Evolutionary conservation across 352 stramenopile species (phyloP).

Genomic region (Phytopythium aichiense): DNA sequence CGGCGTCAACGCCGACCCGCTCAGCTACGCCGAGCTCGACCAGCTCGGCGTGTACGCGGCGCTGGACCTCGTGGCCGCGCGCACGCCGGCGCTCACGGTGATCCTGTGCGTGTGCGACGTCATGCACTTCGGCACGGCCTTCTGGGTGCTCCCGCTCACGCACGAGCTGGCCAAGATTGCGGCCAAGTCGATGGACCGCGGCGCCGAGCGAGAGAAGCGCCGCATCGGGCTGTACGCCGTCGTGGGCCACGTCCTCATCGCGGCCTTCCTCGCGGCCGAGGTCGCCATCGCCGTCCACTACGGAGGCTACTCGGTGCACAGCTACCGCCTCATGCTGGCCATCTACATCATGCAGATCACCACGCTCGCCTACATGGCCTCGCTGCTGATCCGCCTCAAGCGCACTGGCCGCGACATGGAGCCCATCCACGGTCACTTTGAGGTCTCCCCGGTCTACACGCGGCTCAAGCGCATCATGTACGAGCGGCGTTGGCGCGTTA

Average conservation of each 20-base stretch:
- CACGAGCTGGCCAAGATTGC: conserved; percentile 63
- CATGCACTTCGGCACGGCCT: conserved; percentile 39
- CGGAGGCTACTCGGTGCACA: conserved; percentile 32
- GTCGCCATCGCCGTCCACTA: conserved; percentile 18
- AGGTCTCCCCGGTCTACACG: conserved; percentile 50
- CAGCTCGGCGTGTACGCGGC: conserved; percentile 44
- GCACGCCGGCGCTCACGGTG: conserved; percentile 20
- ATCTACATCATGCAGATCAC: conserved; percentile 48
- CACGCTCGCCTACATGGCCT: conserved; percentile 41
- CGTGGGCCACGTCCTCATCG: conserved; percentile 24
- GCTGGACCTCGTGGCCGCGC: conserved; percentile 22
- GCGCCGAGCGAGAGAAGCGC: conserved; percentile 28
- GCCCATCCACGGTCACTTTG: conserved; percentile 43
- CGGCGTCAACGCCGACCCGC: conserved; percentile 22
- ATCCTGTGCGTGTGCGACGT: conserved; percentile 46
- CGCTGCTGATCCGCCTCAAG: conserved; percentile 32
- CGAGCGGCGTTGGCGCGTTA: conserved; percentile 5
- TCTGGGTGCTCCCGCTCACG: conserved; percentile 47
- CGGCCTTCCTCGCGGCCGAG: conserved; percentile 22
- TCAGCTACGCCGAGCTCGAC: conserved; percentile 36
- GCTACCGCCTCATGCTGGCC: conserved; percentile 29
- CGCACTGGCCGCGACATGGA: conserved; percentile 46
- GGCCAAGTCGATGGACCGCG: conserved; percentile 59
- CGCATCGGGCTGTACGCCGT: conserved; percentile 38
- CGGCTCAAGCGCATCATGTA: conserved; percentile 58